These are phyloP conservation scores for Scutellaria barbata DNA, from an alignment of 257 asterid genomes.

Conservation along the genomic window DNA sequence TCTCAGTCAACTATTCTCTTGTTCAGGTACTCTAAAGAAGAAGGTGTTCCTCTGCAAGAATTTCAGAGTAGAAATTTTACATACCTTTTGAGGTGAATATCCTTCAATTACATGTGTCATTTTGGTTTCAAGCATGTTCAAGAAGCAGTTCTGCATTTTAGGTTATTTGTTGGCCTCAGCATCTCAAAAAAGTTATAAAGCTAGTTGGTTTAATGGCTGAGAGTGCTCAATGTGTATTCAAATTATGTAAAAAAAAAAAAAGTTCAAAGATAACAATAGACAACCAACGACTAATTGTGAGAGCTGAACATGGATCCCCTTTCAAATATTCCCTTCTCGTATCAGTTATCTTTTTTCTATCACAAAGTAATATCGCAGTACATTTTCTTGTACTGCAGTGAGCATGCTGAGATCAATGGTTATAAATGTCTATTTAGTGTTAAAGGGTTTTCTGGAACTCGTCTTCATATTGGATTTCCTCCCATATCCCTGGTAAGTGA, in stretches of 20 bases:
- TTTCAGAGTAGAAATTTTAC: slow-evolving; percentile 68
- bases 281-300: not conserved
- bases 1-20: slow-evolving; percentile 18
- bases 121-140: not conserved
- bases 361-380: slow-evolving; percentile 14
- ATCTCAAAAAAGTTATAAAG: not conserved
- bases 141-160: slow-evolving; percentile 2
- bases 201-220: slow-evolving; percentile 5
- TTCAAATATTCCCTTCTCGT: not conserved
- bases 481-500: slow-evolving; percentile 68
- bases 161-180: slow-evolving; percentile 10
- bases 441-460: slow-evolving; percentile 69
- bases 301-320: slow-evolving; percentile 1
- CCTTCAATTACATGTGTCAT: not conserved
- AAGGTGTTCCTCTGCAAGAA: slow-evolving; percentile 62
- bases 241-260: not conserved
- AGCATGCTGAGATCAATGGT: slow-evolving; percentile 65
- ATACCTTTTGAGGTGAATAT: slow-evolving; percentile 74
- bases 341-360: not conserved
- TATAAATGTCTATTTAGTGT: slow-evolving; percentile 67
- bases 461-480: slow-evolving; percentile 61
- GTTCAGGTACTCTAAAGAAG: slow-evolving; percentile 93
- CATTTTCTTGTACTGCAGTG: slow-evolving; percentile 55
- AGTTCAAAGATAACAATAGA: not conserved
- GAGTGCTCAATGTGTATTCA: slow-evolving; percentile 6